Conservation (phyloP, 2,329 filamentous ascomycete species). For the Aureobasidium melanogenum region DNA sequence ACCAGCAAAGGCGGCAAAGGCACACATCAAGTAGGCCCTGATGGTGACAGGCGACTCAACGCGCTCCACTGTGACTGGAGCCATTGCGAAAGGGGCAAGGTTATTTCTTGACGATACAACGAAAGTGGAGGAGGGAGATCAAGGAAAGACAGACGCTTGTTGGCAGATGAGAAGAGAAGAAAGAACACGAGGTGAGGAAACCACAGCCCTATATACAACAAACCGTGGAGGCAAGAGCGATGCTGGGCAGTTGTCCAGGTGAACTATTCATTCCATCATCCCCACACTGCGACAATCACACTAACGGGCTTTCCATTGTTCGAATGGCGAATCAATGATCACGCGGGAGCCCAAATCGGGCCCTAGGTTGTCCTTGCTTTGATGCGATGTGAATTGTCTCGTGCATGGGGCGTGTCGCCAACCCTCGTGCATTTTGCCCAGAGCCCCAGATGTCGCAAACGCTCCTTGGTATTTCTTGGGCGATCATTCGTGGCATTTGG, state of each 20-base stretch:
- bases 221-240: neutral
- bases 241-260: constrained; percentile 5
- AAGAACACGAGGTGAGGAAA: neutral
- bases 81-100: constrained; percentile 10
- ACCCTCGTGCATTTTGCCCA: neutral
- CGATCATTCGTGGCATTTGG: neutral
- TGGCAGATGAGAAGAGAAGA: neutral
- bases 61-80: constrained; percentile 17
- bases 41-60: constrained; percentile 28
- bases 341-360: neutral
- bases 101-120: neutral
- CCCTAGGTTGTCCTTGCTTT: neutral
- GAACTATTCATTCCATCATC: constrained; percentile 7
- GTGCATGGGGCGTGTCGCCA: constrained; percentile 8
- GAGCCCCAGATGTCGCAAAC: constrained; percentile 8
- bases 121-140: neutral
- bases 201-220: constrained; percentile 8
- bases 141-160: constrained; percentile 1
- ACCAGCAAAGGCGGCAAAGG: constrained; percentile 52
- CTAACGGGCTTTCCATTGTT: constrained; percentile 6
- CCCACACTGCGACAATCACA: neutral
- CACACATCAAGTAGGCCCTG: constrained; percentile 51
- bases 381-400: constrained; percentile 1
- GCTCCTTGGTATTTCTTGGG: constrained; percentile 11
- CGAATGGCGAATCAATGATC: neutral